Conservation (phyloP, 164 flowering plant genomes). For the Aristolochia californica region DNA sequence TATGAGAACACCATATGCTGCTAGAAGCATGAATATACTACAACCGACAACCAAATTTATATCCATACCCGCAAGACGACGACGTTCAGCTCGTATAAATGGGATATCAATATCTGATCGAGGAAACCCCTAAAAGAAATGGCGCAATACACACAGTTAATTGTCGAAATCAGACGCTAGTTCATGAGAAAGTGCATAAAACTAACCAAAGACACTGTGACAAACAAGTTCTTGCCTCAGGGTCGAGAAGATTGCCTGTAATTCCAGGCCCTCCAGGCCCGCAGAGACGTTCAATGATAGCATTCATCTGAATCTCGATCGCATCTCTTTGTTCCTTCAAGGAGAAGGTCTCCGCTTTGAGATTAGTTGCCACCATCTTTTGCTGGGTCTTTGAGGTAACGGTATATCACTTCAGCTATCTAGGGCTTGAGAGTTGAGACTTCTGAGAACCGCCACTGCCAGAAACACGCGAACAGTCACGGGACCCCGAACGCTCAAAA, state of each 20-base stretch:
- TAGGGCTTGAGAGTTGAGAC: no score
- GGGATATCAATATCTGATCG: conserved; percentile 72
- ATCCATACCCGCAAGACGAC: conserved; percentile 52
- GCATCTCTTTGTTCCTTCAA: conserved; percentile 59
- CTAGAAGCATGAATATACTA: background rate
- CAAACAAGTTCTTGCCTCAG: conserved; percentile 34
- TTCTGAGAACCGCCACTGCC: no score
- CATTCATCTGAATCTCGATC: conserved; percentile 65
- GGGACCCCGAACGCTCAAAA: no score
- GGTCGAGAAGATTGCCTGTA: conserved; percentile 71
- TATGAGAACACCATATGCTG: background rate
- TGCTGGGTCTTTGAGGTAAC: background rate
- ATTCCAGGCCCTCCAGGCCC: conserved; percentile 83
- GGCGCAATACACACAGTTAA: background rate
- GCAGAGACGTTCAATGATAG: conserved; percentile 54
- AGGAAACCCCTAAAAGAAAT: conserved; percentile 61
- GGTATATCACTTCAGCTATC: no score
- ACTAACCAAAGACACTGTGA: background rate
- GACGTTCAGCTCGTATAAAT: conserved; percentile 56
- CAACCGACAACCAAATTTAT: background rate
- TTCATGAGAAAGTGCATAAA: background rate
- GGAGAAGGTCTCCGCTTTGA: conserved; percentile 59
- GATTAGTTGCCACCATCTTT: conserved; percentile 67
- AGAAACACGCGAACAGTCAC: no score
- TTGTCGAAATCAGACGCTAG: background rate